phyloP scores from a whole-genome alignment of 345 rosid genomes.

The Arabis alpina region DNA sequence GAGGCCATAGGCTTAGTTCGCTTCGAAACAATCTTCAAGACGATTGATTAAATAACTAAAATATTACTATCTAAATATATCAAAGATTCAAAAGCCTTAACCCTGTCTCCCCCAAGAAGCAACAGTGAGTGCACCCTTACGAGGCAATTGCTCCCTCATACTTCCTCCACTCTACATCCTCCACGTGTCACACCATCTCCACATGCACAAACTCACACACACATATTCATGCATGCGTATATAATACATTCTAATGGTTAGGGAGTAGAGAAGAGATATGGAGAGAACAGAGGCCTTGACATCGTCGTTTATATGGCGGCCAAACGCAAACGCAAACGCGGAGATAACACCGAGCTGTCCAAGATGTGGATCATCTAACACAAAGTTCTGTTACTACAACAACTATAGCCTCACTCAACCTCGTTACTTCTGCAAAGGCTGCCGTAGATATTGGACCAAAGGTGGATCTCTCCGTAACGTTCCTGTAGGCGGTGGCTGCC shows the following conservation, averaged over 20 bases:
- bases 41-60: neutral
- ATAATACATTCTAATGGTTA: constrained; percentile 28
- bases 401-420: constrained; percentile 48
- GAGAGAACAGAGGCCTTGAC: constrained; percentile 41
- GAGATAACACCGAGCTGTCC: constrained; percentile 46
- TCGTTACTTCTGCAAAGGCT: constrained; percentile 47
- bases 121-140: constrained; percentile 42
- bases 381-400: constrained; percentile 48
- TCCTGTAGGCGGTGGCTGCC: constrained; percentile 47
- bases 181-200: constrained; percentile 40
- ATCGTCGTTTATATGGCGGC: constrained; percentile 44
- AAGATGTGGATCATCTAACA: constrained; percentile 46
- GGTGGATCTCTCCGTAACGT: constrained; percentile 45
- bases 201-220: constrained; percentile 31
- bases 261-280: constrained; percentile 23
- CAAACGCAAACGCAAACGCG: constrained; percentile 42
- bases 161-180: constrained; percentile 35
- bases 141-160: constrained; percentile 44
- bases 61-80: neutral
- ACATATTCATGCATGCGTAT: constrained; percentile 46
- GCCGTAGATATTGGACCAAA: constrained; percentile 48
- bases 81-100: constrained; percentile 39
- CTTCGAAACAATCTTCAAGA: constrained; percentile 44
- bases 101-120: constrained; percentile 40
- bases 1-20: constrained; percentile 42